phyloP scores from a whole-genome alignment of 495 filamentous ascomycete species.

The Xylaria bambusicola region DNA sequence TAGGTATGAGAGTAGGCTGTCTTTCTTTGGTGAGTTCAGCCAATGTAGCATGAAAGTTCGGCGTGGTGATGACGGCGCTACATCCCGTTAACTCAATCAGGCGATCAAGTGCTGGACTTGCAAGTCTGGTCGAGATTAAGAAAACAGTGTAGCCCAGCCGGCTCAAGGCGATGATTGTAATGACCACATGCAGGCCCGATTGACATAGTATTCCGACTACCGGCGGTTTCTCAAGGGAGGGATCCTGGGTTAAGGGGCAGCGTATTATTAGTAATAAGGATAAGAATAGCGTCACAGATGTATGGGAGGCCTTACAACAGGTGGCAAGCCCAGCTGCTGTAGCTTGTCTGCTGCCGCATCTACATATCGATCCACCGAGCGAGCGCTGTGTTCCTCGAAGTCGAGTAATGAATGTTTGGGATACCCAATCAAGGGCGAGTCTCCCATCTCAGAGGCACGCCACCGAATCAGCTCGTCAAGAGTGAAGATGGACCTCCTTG shows the following conservation, averaged over 20 bases:
- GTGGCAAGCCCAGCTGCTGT: conserved; percentile 4
- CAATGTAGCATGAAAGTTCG: conserved; percentile 30
- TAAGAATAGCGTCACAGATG: conserved; percentile 16
- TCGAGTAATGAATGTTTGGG: conserved; percentile 12
- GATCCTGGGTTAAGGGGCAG: conserved; percentile 18
- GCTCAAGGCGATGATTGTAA: conserved; percentile 45
- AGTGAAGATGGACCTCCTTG: conserved; percentile 8
- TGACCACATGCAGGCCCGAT: conserved; percentile 44
- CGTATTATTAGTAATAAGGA: background rate
- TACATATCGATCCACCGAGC: conserved; percentile 9
- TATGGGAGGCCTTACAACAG: conserved; percentile 8
- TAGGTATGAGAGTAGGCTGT: conserved; percentile 14
- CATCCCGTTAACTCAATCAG: conserved; percentile 43
- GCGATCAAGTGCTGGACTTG: conserved; percentile 45
- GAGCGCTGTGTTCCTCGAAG: conserved; percentile 16
- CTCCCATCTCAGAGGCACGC: conserved; percentile 13
- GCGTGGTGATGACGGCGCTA: conserved; percentile 32
- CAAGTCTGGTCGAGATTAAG: conserved; percentile 49
- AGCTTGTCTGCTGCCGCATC: conserved; percentile 17
- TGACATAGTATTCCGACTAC: conserved; percentile 47
- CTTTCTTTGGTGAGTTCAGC: conserved; percentile 24
- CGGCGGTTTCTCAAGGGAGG: conserved; percentile 33
- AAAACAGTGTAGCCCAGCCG: conserved; percentile 51
- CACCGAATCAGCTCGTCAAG: conserved; percentile 14
- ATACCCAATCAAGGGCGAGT: conserved; percentile 17